Base-by-base conservation (phyloP, 148 eudicot genomes). In the Vaccinium vitisidaea region DNA sequence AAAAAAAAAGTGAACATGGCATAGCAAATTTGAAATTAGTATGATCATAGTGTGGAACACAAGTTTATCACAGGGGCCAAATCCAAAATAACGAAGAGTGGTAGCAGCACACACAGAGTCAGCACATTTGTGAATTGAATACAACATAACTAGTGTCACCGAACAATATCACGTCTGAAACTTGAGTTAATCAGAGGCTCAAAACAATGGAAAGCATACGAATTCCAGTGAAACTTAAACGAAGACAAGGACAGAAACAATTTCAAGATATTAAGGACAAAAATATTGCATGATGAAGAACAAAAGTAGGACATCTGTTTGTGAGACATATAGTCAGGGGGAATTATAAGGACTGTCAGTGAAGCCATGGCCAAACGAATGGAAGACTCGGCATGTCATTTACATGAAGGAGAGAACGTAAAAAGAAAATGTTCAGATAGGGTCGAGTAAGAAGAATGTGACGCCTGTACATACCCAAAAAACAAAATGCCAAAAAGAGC, bases 401-500 rank as follows among this genome's bases (percentile, higher is more conserved):
- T 83, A 90, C n/a, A 84, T 90, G 43, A 90, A 86, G 86, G 81
- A 73, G 49, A 90, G 92, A n/a, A 85, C 80, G 6, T 90, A 90
- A 39, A 83, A 86, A 55, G 92, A 90, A 75, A 86, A 88, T 27
- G 84, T 90, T 5, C 85, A 83, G 8, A 81, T 88, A 15, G 82
- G 83, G 11, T 86, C 77, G 70, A 81, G 23, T 0, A 88, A 90
- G 74, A 85, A 75, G 75, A 90, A 88, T 56, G 18, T 90, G 55
- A 90, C 88, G 92, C 80, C 88, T 1, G 65, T 85, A 39, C 4
- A 3, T 39, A 39, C 43, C 4, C 36, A 32, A 32, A 32, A 32
- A 32, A 30, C 1, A 8, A 67, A 39, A 75, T 75, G 73, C 74
- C 19, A 76, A 75, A 83, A 61, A 67, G n/a, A 23, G 19, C 7